phyloP scores from a whole-genome alignment of 2,329 filamentous ascomycete genomes.

The Fusarium vanettenii region DNA sequence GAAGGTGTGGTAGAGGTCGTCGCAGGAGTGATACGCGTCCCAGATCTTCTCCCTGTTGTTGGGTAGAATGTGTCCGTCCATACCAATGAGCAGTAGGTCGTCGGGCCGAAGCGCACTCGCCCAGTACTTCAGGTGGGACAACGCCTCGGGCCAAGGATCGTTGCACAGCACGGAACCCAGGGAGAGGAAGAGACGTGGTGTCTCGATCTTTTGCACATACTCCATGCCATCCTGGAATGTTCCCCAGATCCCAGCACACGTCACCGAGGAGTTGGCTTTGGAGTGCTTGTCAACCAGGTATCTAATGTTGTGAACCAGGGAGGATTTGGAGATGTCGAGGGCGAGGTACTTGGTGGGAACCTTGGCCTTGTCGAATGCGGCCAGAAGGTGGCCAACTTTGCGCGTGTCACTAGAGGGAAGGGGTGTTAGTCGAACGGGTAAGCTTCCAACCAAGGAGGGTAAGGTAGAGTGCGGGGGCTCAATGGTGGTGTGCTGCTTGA shows the following conservation, averaged over 20 bases:
- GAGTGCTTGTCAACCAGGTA: slow-evolving; percentile 47
- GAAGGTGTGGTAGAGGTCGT: slow-evolving; percentile 51
- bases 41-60: slow-evolving; percentile 52
- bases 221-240: slow-evolving; percentile 52
- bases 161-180: slow-evolving; percentile 57
- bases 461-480: slow-evolving; percentile 23
- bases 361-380: slow-evolving; percentile 47
- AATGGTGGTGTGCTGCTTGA: not conserved
- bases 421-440: slow-evolving; percentile 28
- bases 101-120: slow-evolving; percentile 48
- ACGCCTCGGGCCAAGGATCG: slow-evolving; percentile 51
- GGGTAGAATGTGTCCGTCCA: slow-evolving; percentile 54
- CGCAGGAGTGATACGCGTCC: slow-evolving; percentile 53
- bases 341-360: slow-evolving; percentile 51
- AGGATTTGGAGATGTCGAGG: slow-evolving; percentile 54
- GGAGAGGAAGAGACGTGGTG: slow-evolving; percentile 53
- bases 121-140: slow-evolving; percentile 52
- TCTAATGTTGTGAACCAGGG: slow-evolving; percentile 49
- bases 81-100: slow-evolving; percentile 54
- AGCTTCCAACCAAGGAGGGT: slow-evolving; percentile 28
- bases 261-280: slow-evolving; percentile 41
- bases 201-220: slow-evolving; percentile 45
- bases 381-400: slow-evolving; percentile 54
- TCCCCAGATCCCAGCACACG: slow-evolving; percentile 54
- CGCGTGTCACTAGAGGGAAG: slow-evolving; percentile 51